Evolutionary conservation across 371 early-diverging fungal species (phyloP).

Genomic region (Mortierella polycephala): DNA sequence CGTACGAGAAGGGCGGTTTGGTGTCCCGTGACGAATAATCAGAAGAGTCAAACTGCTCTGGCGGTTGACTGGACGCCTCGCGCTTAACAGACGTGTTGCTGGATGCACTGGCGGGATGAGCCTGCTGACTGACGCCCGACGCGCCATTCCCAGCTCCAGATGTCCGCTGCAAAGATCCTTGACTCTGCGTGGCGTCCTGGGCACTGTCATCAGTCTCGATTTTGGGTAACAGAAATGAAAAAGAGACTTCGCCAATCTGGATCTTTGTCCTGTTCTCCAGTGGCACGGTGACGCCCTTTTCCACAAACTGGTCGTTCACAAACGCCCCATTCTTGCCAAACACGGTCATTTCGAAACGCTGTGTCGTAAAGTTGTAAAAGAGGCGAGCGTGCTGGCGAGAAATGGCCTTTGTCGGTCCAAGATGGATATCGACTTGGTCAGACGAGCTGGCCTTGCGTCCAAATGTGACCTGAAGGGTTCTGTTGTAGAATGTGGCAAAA

Average conservation of each 20-base stretch:
- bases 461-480: conserved; percentile 78
- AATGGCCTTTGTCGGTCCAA: conserved; percentile 85
- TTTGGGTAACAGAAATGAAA: conserved; percentile 79
- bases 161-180: conserved; percentile 16
- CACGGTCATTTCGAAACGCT: conserved; percentile 84
- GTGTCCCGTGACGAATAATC: conserved; percentile 53
- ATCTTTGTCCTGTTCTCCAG: conserved; percentile 77
- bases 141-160: not conserved
- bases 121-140: not conserved
- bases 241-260: conserved; percentile 83
- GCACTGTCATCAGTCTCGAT: conserved; percentile 54
- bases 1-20: conserved; percentile 90
- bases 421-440: conserved; percentile 81
- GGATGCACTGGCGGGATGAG: not conserved
- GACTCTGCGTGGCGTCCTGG: conserved; percentile 38
- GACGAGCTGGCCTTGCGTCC: conserved; percentile 73
- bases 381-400: conserved; percentile 86
- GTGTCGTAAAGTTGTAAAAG: conserved; percentile 83
- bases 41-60: conserved; percentile 39
- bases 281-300: conserved; percentile 75
- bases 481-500: not conserved
- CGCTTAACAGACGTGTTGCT: conserved; percentile 2
- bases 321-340: conserved; percentile 90
- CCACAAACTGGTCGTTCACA: conserved; percentile 81
- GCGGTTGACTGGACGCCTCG: conserved; percentile 8